These are phyloP conservation scores for Phytophthora cryptogea DNA, from an alignment of 352 stramenopile genomes.

Conservation along the genomic window DNA sequence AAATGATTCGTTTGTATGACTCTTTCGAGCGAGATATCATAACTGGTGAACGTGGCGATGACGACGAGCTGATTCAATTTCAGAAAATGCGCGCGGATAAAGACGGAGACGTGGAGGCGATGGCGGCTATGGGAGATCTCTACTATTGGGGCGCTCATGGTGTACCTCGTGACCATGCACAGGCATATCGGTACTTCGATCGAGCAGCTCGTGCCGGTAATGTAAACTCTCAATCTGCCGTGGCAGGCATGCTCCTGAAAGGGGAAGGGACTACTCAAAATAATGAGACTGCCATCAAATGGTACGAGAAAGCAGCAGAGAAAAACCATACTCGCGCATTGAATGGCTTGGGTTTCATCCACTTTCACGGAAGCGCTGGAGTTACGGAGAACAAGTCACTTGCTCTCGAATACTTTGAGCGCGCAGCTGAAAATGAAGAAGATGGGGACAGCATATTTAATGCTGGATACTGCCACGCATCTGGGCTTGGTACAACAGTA, in stretches of 20 bases:
- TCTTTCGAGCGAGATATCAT: constrained; percentile 53
- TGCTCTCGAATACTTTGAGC: constrained; percentile 84
- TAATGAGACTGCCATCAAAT: constrained; percentile 71
- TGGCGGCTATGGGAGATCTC: constrained; percentile 86
- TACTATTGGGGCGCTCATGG: constrained; percentile 90
- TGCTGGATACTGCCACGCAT: constrained; percentile 78
- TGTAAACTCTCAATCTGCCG: constrained; percentile 57
- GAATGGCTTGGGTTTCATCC: constrained; percentile 90
- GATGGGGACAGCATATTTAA: constrained; percentile 93
- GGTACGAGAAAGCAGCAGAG: constrained; percentile 72
- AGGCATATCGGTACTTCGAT: constrained; percentile 78
- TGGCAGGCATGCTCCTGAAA: constrained; percentile 89
- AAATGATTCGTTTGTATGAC: constrained; percentile 79
- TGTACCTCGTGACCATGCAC: constrained; percentile 66
- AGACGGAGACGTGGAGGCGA: constrained; percentile 72
- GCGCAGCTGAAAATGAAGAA: constrained; percentile 68
- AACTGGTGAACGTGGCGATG: constrained; percentile 52
- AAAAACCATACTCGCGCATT: constrained; percentile 79
- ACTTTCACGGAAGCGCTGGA: constrained; percentile 81
- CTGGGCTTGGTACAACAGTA: constrained; percentile 56
- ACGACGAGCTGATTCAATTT: constrained; percentile 89
- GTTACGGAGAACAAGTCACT: constrained; percentile 75
- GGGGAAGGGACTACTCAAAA: constrained; percentile 82
- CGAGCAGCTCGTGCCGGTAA: constrained; percentile 66
- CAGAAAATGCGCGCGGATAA: constrained; percentile 80